Conservation (phyloP, 371 early-diverging fungal genomes). For the Rhizopus stolonifer region DNA sequence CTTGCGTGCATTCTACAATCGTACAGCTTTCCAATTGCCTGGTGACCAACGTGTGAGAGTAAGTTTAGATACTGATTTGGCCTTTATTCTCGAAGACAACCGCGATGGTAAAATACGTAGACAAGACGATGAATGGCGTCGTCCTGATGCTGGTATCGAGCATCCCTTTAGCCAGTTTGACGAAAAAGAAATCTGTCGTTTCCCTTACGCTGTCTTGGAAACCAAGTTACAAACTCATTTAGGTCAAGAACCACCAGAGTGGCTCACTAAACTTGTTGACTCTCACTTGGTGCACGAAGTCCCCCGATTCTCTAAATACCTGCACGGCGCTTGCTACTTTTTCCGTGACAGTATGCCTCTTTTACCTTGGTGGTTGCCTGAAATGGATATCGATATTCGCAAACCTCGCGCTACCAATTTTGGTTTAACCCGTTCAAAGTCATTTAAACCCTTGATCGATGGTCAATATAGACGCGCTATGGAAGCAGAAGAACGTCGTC, state of each 20-base stretch:
- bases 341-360: conserved; percentile 79
- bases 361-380: conserved; percentile 91
- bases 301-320: conserved; percentile 97
- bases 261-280: conserved; percentile 89
- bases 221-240: conserved; percentile 92
- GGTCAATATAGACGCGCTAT: conserved; percentile 35
- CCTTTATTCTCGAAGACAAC: conserved; percentile 95
- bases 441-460: conserved; percentile 38
- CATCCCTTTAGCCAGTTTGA: conserved; percentile 78
- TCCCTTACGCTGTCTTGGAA: conserved; percentile 97
- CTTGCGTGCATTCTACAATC: conserved; percentile 92
- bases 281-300: conserved; percentile 92
- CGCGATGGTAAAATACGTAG: conserved; percentile 55
- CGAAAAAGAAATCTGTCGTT: conserved; percentile 80
- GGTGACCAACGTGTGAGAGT: conserved; percentile 96
- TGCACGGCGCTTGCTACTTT: conserved; percentile 93
- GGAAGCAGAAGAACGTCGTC: conserved; percentile 30
- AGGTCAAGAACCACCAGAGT: conserved; percentile 89
- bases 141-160: conserved; percentile 84
- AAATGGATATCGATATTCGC: conserved; percentile 38
- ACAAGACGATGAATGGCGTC: conserved; percentile 88
- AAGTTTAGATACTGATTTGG: conserved; percentile 95
- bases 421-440: conserved; percentile 35
- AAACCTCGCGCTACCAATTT: conserved; percentile 35
- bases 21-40: conserved; percentile 98